Base-by-base conservation (phyloP, 1,284 basidiomycete species). In the Exobasidium cylindrosporum region DNA sequence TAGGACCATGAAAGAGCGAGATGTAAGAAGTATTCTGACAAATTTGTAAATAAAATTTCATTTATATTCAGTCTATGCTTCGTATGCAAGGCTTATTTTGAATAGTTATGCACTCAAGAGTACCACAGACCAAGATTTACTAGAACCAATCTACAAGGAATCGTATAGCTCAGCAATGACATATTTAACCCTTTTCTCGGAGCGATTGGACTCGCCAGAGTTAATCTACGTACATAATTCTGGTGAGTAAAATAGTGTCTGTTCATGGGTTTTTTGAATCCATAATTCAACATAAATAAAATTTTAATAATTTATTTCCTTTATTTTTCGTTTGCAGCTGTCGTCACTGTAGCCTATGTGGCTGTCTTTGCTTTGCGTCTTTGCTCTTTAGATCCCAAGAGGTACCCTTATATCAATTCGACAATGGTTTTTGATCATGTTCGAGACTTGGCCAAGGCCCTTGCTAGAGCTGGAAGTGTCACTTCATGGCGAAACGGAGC, bases 361-460 rank as follows among this genome's bases (percentile, higher is more conserved):
- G 65, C 64, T 45, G 68, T 73, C 17, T 69, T 73, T 53, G 69
- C 69, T n/a, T 62, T 73, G 17, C 61, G 61, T 11, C 67, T 72
- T 30, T 65, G 62, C 3, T 66, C 61, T 1, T 56, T 71, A 14
- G 67, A 57, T 43, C 35, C 55, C 13, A 21, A 56, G 5, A 31
- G 29, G 23, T 43, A 45, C 45, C 21, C 55, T 23, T 57, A 57
- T 46, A 57, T 57, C 14, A 23, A 57, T 29, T n/a, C 17, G 1
- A 24, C 6, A 17, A 17, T 44, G 24, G 44, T 49, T 21, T 40
- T 57, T 3, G 30, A 32, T 23, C 55, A 45, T 26, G 55, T 57
- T 14, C 40, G 31, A 2, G 23, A 43, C 13, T 26, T 57, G 17
- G 55, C 31, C 10, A 13, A 24, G 3, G 55, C 26, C 7, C 35